Evolutionary conservation across 2,329 filamentous ascomycete genomes (phyloP), one percentile per base, ranked within the genome.

Genomic region (Blumeria graminis): DNA sequence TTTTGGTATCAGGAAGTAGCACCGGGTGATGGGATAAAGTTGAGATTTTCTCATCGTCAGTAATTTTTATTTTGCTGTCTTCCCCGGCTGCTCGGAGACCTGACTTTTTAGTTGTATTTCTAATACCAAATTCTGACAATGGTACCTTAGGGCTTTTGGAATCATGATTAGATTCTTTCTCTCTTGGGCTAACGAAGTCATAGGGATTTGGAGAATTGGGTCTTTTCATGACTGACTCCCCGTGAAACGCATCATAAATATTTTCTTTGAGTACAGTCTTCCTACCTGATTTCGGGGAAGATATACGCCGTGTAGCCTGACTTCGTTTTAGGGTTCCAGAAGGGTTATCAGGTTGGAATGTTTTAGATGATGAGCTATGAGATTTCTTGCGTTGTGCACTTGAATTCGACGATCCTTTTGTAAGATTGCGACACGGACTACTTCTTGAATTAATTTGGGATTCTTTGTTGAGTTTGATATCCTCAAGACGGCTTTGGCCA

Each of bases 201-300:
- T 62, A 61, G 3, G 61, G 61, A 51, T 58, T 61, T 9, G 62
- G 59, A 9, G 48, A 52, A 1, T 59, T 56, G 6, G 51, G 51
- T 36, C 32, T 41, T 16, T 45, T 56, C 34, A 63, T 59, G 7
- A 67, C 71, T 1, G 78, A 81, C 63, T 82, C 77, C 34, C 79
- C 79, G 41, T 74, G 73, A 62, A 82, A 82, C 3, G 78, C 79
- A 58, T 79, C 77, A 56, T 75, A 76, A 8, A 82, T 67, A 50
- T 74, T 72, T 43, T 80, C 78, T 22, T 78, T 72, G 56, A 82
- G 71, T 0, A 74, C 74, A 38, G 71, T 71, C 63, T 75, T 79
- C 11, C 63, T 63, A 1, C 63, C 66, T 0, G 70, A 60, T 62
- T 75, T 80, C 0, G 76, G 72, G 6, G 76, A 73, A 1, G 74